A percentile compares a stretch with the other conserved stretches of the same genome.
These are phyloP conservation scores for Coleophoma eucalyptorum DNA, from an alignment of 2,329 filamentous ascomycete genomes.

Conservation along the genomic window DNA sequence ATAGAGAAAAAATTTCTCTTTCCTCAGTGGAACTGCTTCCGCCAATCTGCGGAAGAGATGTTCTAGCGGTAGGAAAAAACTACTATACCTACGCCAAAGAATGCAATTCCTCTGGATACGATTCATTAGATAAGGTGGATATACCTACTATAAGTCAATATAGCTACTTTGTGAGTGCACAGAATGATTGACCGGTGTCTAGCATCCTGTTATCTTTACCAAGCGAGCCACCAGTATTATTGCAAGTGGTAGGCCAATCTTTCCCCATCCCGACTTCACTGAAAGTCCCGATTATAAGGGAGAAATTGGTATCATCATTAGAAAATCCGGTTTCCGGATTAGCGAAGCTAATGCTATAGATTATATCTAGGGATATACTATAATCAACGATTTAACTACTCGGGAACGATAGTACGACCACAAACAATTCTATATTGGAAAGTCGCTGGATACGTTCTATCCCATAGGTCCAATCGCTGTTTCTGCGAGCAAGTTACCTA, in stretches of 20 bases:
- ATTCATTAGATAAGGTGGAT: slow-evolving; percentile 50
- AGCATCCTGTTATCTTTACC: slow-evolving; percentile 51
- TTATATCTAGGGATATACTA: slow-evolving; percentile 36
- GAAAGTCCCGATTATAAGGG: slow-evolving; percentile 48
- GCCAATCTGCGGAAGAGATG: slow-evolving; percentile 43
- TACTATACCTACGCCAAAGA: slow-evolving; percentile 54
- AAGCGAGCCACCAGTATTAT: slow-evolving; percentile 41
- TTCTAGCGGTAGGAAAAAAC: slow-evolving; percentile 55
- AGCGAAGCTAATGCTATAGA: slow-evolving; percentile 15
- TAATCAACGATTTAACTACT: slow-evolving; percentile 53
- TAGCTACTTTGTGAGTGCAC: too few relatives aligned
- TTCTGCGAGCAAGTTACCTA: slow-evolving; percentile 38
- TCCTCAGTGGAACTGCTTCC: slow-evolving; percentile 38
- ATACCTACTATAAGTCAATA: slow-evolving; percentile 30
- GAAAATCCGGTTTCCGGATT: slow-evolving; percentile 41
- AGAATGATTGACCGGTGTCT: too few relatives aligned
- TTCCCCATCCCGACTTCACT: slow-evolving; percentile 41
- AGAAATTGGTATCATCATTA: slow-evolving; percentile 49
- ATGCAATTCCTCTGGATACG: slow-evolving; percentile 52
- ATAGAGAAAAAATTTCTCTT: slow-evolving; percentile 27
- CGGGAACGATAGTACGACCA: slow-evolving; percentile 53
- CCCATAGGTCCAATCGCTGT: slow-evolving; percentile 53
- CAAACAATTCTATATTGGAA: slow-evolving; percentile 58
- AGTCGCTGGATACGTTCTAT: slow-evolving; percentile 51
- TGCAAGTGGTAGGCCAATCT: slow-evolving; percentile 34